phyloP scores from a whole-genome alignment of 495 filamentous ascomycete genomes.

The Tuber magnatum region DNA sequence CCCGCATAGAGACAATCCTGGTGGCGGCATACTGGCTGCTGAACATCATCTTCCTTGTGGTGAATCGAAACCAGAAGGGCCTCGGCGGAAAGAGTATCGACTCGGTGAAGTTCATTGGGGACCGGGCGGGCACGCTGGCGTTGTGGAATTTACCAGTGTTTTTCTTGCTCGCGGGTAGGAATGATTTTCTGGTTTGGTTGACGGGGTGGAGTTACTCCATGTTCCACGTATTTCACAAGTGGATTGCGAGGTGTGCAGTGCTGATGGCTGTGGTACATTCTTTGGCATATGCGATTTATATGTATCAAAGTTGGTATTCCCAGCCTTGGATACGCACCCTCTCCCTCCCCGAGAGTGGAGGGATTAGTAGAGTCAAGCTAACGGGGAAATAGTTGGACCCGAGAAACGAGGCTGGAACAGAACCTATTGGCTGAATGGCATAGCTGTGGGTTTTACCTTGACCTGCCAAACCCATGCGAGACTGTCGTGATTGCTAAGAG shows the following conservation, averaged over 20 bases:
- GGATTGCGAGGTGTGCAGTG: slow-evolving; percentile 51
- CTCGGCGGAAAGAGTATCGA: slow-evolving; percentile 7
- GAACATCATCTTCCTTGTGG: slow-evolving; percentile 34
- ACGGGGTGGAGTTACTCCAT: slow-evolving; percentile 53
- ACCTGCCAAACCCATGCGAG: background rate
- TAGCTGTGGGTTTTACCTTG: slow-evolving; percentile 28
- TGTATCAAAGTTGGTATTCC: slow-evolving; percentile 33
- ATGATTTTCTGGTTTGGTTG: slow-evolving; percentile 52
- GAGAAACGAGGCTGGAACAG: slow-evolving; percentile 29
- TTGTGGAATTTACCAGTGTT: slow-evolving; percentile 50
- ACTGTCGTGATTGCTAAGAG: slow-evolving; percentile 8
- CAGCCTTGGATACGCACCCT: slow-evolving; percentile 1
- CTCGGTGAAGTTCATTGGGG: slow-evolving; percentile 44
- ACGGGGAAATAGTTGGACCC: slow-evolving; percentile 21
- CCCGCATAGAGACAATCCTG: slow-evolving; percentile 32
- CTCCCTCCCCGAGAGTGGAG: background rate
- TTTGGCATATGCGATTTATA: slow-evolving; percentile 37
- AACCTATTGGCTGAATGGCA: slow-evolving; percentile 40
- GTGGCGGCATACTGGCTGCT: slow-evolving; percentile 35
- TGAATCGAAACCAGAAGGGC: slow-evolving; percentile 9
- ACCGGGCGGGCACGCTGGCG: slow-evolving; percentile 50
- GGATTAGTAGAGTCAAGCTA: background rate
- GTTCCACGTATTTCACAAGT: slow-evolving; percentile 53
- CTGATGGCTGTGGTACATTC: slow-evolving; percentile 50
- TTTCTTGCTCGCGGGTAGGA: slow-evolving; percentile 51